Percentiles rank a stretch among this genome's conserved stretches.
Evolutionary conservation across 208 protist species (phyloP).

Genomic region (Vickermania spadyakhi): DNA sequence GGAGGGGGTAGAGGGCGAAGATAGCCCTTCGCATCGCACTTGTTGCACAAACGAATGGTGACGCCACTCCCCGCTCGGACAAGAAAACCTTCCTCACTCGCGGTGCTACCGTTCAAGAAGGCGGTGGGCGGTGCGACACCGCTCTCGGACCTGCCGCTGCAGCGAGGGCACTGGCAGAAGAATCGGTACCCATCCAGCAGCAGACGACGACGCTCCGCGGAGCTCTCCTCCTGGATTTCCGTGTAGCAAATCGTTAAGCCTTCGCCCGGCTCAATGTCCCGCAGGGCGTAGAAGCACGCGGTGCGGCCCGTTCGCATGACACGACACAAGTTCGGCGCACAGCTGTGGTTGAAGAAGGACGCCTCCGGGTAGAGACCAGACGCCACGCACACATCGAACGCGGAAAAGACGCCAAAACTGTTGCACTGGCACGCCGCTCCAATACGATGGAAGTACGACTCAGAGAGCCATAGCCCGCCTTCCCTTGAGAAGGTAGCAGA

Average conservation of each 20-base stretch:
- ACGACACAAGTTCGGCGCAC: slow-evolving; percentile 55
- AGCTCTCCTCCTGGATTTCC: slow-evolving; percentile 46
- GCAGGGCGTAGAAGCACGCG: slow-evolving; percentile 59
- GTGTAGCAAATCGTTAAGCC: slow-evolving; percentile 70
- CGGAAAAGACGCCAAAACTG: slow-evolving; percentile 50
- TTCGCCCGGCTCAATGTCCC: slow-evolving; percentile 26
- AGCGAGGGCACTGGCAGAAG: slow-evolving; percentile 56
- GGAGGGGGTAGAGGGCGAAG: not conserved
- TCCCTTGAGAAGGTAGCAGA: not conserved
- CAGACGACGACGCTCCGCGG: slow-evolving; percentile 39
- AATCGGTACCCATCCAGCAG: slow-evolving; percentile 53
- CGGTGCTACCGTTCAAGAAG: no score
- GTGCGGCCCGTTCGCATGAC: slow-evolving; percentile 34
- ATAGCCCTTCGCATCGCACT: not conserved
- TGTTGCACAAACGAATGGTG: not conserved
- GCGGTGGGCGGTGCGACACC: no score
- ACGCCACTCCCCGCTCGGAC: not conserved
- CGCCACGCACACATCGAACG: slow-evolving; percentile 28
- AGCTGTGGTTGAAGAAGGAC: slow-evolving; percentile 77
- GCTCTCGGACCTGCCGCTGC: no score
- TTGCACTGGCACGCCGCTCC: slow-evolving; percentile 59
- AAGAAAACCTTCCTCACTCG: no score
- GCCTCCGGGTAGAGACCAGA: slow-evolving; percentile 50
- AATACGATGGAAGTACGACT: slow-evolving; percentile 33
- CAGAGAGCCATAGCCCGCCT: slow-evolving; percentile 11